Evolutionary conservation across 495 filamentous ascomycete genomes (phyloP), one percentile per base, ranked within the genome.

Genomic region (Penicillium lagena): DNA sequence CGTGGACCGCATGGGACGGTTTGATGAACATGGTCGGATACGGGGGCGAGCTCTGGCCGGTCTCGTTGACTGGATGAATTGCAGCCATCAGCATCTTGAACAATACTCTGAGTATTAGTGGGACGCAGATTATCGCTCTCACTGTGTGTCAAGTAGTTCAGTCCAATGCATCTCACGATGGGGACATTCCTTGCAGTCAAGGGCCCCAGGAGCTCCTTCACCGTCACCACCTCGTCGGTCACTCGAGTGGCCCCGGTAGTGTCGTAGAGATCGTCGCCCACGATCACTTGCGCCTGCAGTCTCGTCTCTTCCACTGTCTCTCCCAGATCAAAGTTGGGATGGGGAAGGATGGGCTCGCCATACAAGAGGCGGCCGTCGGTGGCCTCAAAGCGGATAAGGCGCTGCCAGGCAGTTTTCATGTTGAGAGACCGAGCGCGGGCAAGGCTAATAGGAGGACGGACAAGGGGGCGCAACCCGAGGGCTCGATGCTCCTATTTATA

Each of bases 11-110:
- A 4, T 72, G 71, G 28, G 51, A 49, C 2, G 73, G 64, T 50
- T 77, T 77, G 57, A 70, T 64, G 55, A 76, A 77, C 33, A 75
- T 62, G 14, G 64, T 68, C 9, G 73, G 73, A 46, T 59, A 70
- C 10, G 63, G 62, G 4, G 73, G 72, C 3, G 65, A 60, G 1
- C 63, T 59, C 12, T 65, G 60, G 6, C 69, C 68, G 32, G 67
- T 68, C 59, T 77, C 72, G 28, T 62, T 54, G 47, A 76, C 72
- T 75, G 22, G 22, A 22, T 22, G 4, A 22, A 45, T 45, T 29
- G 22, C 22, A 27, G 14, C 12, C 7, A 33, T 32, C n/a, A 50
- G 35, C 12, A 27, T 27, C 35, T 6, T 40, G 35, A 11, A 10
- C 2, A 13, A 29, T 71, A 56, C 62, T 38, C 43, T 0, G 3